phyloP scores from a whole-genome alignment of 306 rosid genomes.

The Geum urbanum region DNA sequence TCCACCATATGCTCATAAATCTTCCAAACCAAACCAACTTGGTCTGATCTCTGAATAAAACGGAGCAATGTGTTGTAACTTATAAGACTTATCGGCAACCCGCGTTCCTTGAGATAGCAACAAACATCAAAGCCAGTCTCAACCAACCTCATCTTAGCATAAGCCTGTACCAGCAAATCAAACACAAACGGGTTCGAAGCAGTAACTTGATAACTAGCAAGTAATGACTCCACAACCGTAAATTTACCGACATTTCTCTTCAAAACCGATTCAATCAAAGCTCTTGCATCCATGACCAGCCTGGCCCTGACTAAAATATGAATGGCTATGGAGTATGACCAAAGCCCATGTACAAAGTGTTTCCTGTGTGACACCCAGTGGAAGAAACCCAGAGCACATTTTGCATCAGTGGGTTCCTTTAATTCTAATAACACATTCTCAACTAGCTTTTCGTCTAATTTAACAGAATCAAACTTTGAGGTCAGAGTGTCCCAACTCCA shows the following conservation, averaged over 20 bases:
- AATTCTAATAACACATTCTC: constrained; percentile 41
- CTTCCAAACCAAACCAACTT: constrained; percentile 45
- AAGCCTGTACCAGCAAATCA: constrained; percentile 55
- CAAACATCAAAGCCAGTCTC: constrained; percentile 48
- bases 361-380: constrained; percentile 59
- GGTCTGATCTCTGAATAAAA: constrained; percentile 47
- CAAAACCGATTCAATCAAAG: constrained; percentile 49
- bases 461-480: constrained; percentile 30
- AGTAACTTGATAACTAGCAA: constrained; percentile 35
- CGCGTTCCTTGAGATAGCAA: constrained; percentile 40
- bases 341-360: constrained; percentile 43
- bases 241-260: constrained; percentile 25
- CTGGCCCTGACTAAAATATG: constrained; percentile 51
- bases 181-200: constrained; percentile 51
- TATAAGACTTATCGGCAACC: constrained; percentile 41
- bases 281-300: constrained; percentile 54
- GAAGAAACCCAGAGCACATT: constrained; percentile 66
- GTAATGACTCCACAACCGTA: constrained; percentile 49
- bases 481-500: constrained; percentile 55
- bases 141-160: constrained; percentile 51
- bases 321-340: constrained; percentile 47
- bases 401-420: constrained; percentile 57
- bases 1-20: constrained; percentile 70
- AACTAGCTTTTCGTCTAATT: constrained; percentile 37
- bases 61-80: constrained; percentile 63